Evolutionary conservation across 352 stramenopile genomes (phyloP), one percentile per base, ranked within the genome.

Genomic region (Phytophthora litchii): DNA sequence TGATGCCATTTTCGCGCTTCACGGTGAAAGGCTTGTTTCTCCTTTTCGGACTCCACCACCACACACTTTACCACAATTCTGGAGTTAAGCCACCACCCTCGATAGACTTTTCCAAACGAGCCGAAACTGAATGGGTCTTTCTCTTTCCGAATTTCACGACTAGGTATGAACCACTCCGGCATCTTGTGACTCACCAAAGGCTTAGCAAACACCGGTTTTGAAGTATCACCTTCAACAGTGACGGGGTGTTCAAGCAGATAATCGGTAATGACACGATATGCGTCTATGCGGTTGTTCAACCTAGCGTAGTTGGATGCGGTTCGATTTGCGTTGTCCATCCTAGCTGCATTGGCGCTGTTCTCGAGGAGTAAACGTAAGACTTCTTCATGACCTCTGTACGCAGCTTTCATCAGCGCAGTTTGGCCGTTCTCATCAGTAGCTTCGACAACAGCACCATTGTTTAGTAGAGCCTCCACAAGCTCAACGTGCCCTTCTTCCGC

Each of bases 61-160:
- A 61, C 53, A 35, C 34, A 54, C 32, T 61, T 61, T 10, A 48
- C 21, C 11, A 61, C 53, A 7, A 61, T 43, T 35, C 21, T 40
- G 3, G 53, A 48, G 34, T 47, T 61, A 6, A 52, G 53, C 42
- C 43, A 61, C 53, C 42, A 44, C 5, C 53, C 53, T 36, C 53
- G 53, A 44, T 61, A 61, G 4, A 61, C 53, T 16, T 53, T 54
- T 9, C 53, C 53, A 25, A 61, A 61, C 7, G 53, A 53, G 13
- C 54, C 43, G 27, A 51, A 51, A 21, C 52, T 52, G 41, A 60
- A 60, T 5, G 20, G 41, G 14, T 60, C 40, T 20, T 60, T 51
- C 29, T 60, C 52, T 32, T 51, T 60, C 9, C 52, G 31, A 11
- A 60, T 45, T 34, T 60, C 52, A 38, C 52, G 52, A 7, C 40